A percentile compares a stretch with the other conserved stretches of the same genome.
Evolutionary conservation across 257 asterid genomes (phyloP).

Genomic region (Ophiorrhiza pumila): DNA sequence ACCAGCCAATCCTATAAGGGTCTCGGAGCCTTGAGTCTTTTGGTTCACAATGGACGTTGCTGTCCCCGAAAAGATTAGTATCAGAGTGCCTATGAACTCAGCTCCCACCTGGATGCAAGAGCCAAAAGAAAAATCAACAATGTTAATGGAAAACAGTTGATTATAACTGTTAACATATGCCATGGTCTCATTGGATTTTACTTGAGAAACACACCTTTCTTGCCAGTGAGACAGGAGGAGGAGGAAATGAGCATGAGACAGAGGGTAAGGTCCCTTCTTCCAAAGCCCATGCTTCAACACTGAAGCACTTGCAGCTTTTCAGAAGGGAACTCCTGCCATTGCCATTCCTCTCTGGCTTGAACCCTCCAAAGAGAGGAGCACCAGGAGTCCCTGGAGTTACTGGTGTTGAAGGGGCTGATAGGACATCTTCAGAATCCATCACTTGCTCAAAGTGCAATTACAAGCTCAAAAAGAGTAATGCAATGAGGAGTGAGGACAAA

Average conservation of each 20-base stretch:
- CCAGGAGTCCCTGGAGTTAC: conserved; percentile 72
- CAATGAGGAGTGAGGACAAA: conserved; percentile 7
- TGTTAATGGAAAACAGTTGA: background rate
- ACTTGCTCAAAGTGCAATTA: background rate
- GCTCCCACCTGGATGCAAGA: conserved; percentile 69
- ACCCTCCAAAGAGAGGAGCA: conserved; percentile 59
- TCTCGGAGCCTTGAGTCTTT: conserved; percentile 68
- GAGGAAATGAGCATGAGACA: conserved; percentile 54
- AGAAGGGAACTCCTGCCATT: conserved; percentile 42
- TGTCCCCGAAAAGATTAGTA: conserved; percentile 64
- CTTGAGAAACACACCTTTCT: conserved; percentile 45
- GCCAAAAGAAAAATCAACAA: too few relatives aligned
- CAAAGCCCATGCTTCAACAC: conserved; percentile 49
- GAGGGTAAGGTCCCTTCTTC: conserved; percentile 72
- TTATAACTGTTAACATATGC: background rate
- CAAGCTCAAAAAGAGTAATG: background rate
- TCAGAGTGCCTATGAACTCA: conserved; percentile 77
- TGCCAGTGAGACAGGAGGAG: conserved; percentile 70
- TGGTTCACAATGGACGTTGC: conserved; percentile 79
- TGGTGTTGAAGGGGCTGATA: conserved; percentile 64
- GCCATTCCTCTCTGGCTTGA: conserved; percentile 32
- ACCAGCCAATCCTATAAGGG: conserved; percentile 65
- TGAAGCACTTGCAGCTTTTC: conserved; percentile 57
- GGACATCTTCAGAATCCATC: conserved; percentile 56
- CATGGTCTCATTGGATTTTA: background rate